Percentiles rank a stretch among this genome's conserved stretches.
These are phyloP conservation scores for Phytophthora aleatoria DNA, from an alignment of 352 stramenopile species.

Conservation along the genomic window DNA sequence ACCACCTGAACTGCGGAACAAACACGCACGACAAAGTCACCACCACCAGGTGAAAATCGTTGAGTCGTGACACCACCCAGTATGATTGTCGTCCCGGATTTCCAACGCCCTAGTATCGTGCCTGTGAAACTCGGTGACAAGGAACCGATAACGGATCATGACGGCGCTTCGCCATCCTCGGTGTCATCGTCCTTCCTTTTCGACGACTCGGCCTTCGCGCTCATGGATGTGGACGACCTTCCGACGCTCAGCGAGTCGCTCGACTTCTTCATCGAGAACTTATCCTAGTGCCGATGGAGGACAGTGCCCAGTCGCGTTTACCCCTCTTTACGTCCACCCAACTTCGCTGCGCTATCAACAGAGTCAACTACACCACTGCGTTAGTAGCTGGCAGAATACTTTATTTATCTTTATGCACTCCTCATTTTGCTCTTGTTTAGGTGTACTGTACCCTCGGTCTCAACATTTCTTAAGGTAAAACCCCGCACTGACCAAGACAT, in stretches of 20 bases:
- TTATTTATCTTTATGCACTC: no score
- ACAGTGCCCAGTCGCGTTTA: background rate
- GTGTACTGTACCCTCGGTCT: no score
- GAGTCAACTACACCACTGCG: no score
- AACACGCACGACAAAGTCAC: slow-evolving; percentile 23
- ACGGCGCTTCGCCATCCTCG: slow-evolving; percentile 41
- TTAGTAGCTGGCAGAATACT: no score
- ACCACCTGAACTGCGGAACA: slow-evolving; percentile 27
- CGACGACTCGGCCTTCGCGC: slow-evolving; percentile 16
- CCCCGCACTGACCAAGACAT: no score
- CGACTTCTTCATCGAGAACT: slow-evolving; percentile 64
- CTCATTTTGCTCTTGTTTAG: no score
- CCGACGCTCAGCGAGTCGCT: slow-evolving; percentile 61
- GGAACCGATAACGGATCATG: slow-evolving; percentile 12
- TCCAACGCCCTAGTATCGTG: slow-evolving; percentile 32
- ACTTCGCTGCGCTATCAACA: no score
- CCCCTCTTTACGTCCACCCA: slow-evolving; percentile 2
- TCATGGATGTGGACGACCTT: slow-evolving; percentile 38
- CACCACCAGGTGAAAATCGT: slow-evolving; percentile 9
- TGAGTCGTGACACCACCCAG: slow-evolving; percentile 1
- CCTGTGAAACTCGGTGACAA: slow-evolving; percentile 19
- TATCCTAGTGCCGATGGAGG: slow-evolving; percentile 17
- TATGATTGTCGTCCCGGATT: background rate
- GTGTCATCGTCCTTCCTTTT: slow-evolving; percentile 39
- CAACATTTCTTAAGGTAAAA: no score